These are phyloP conservation scores for Pontederia paniculata DNA, from an alignment of 176 grass and related monocot species.

Conservation along the genomic window DNA sequence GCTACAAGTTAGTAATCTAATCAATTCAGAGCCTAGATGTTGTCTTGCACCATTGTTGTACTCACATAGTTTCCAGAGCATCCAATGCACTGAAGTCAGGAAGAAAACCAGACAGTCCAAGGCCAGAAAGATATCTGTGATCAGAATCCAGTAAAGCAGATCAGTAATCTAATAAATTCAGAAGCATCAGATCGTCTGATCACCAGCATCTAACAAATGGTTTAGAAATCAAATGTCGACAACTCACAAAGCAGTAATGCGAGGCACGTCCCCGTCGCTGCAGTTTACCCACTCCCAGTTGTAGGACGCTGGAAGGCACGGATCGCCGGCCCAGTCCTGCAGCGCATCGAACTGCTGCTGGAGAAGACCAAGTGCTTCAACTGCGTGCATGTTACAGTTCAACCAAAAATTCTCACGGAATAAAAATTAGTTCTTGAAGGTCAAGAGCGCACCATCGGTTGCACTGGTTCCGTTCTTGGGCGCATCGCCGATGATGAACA, in stretches of 20 bases:
- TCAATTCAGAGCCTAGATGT: too few relatives aligned
- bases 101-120: background rate
- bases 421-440: background rate
- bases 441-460: background rate
- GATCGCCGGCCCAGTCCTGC: conserved; percentile 4
- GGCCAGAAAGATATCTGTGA: conserved; percentile 2
- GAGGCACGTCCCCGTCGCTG: background rate
- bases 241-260: conserved; percentile 2
- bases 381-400: background rate
- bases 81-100: conserved; percentile 1
- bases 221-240: too few relatives aligned
- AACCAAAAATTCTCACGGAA: too few relatives aligned
- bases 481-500: background rate
- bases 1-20: background rate
- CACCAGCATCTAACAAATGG: background rate
- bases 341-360: background rate
- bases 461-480: background rate
- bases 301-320: conserved; percentile 1
- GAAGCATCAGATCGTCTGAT: too few relatives aligned
- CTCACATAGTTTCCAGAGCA: conserved; percentile 6
- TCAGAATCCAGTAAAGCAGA: background rate
- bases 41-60: background rate
- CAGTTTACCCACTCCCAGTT: conserved; percentile 4
- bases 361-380: background rate
- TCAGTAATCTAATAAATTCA: background rate